phyloP scores from a whole-genome alignment of 768 basidiomycete species.

The Leucocoprinus leucothites region DNA sequence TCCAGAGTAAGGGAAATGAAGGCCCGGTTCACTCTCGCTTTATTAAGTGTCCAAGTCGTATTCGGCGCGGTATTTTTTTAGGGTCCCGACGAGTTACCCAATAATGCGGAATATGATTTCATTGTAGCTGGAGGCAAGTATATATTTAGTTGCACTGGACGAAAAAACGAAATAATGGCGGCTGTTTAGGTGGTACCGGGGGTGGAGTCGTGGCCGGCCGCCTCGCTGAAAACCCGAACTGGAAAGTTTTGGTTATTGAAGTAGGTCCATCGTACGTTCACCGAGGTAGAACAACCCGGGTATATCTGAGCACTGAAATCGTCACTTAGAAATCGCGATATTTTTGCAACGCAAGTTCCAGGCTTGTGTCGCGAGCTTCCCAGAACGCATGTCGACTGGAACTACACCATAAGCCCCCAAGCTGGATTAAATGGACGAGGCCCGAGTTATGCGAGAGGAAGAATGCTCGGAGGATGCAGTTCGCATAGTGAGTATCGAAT shows the following conservation, averaged over 20 bases:
- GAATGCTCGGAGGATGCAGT: constrained; percentile 12
- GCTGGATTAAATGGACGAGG: constrained; percentile 10
- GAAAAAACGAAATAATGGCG: not conserved
- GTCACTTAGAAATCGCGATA: not conserved
- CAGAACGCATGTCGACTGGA: constrained; percentile 15
- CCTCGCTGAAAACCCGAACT: constrained; percentile 11
- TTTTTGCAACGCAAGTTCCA: not conserved
- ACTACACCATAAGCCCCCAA: constrained; percentile 14
- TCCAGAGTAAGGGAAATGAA: not conserved
- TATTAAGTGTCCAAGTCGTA: not conserved
- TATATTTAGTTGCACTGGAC: no score
- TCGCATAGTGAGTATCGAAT: constrained; percentile 2
- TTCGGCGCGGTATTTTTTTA: not conserved
- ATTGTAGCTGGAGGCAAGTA: constrained; percentile 11
- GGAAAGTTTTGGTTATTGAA: constrained; percentile 13
- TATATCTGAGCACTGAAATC: not conserved
- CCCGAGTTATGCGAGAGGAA: constrained; percentile 4
- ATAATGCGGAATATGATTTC: constrained; percentile 4
- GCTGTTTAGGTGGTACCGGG: not conserved
- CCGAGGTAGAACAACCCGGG: not conserved
- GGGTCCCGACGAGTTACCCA: not conserved
- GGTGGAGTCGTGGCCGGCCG: constrained; percentile 9
- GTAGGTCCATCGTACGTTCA: constrained; percentile 10
- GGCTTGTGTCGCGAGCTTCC: not conserved
- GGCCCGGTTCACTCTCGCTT: not conserved